A percentile compares a stretch with the other conserved stretches of the same genome.
These are phyloP conservation scores for Cryptosporidium andersoni DNA, from an alignment of 169 alveolate genomes.

Conservation along the genomic window DNA sequence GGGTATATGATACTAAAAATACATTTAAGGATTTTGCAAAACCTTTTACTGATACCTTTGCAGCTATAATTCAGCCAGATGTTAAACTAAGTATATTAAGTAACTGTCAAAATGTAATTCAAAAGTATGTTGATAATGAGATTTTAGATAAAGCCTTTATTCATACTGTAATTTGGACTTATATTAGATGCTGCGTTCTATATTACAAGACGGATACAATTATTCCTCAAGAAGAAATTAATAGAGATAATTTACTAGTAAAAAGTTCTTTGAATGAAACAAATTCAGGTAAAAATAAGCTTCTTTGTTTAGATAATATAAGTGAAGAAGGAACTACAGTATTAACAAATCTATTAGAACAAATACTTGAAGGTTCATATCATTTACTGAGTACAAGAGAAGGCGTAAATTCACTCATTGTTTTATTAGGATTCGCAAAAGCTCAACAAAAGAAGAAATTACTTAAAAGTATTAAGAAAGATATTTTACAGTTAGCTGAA, in stretches of 20 bases:
- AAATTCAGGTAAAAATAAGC: not conserved
- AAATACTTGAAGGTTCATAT: constrained; percentile 47
- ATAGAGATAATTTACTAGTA: not conserved
- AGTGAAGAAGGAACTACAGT: constrained; percentile 26
- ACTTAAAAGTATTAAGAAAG: constrained; percentile 51
- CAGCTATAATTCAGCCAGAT: not conserved
- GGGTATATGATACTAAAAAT: not conserved
- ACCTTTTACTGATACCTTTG: constrained; percentile 12
- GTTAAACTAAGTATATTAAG: constrained; percentile 47
- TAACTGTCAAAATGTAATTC: constrained; percentile 28
- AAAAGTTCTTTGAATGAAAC: not conserved
- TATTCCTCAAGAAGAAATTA: not conserved
- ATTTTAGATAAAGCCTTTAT: constrained; percentile 45
- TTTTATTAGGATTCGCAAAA: constrained; percentile 47
- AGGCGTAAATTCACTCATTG: constrained; percentile 52
- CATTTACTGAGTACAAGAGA: constrained; percentile 47
- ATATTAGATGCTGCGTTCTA: constrained; percentile 40
- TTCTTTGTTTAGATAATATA: not conserved
- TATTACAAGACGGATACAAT: not conserved
- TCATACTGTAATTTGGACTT: constrained; percentile 61
- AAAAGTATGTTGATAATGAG: constrained; percentile 58
- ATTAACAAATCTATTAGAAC: constrained; percentile 23
- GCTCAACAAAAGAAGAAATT: constrained; percentile 68
- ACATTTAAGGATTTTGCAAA: not conserved
- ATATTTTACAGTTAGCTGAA: constrained; percentile 11